Percentiles rank a stretch among this genome's conserved stretches.
phyloP scores from a whole-genome alignment of 129 eudicot genomes.

The Pseudognaphalium luteoalbum region DNA sequence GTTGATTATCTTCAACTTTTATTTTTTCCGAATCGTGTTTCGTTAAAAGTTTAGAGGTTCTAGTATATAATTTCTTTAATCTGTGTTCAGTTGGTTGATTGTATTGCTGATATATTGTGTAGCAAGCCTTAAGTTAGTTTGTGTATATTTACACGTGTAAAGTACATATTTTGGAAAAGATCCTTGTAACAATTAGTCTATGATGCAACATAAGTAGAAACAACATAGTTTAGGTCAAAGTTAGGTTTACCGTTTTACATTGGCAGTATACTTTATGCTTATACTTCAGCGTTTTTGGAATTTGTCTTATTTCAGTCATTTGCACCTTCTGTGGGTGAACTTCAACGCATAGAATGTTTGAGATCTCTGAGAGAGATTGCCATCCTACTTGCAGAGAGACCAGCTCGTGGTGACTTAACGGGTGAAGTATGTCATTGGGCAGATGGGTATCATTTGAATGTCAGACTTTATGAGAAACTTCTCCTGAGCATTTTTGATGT shows the following conservation, averaged over 20 bases:
- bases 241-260: slow-evolving; percentile 17
- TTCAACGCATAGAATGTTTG: slow-evolving; percentile 88
- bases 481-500: slow-evolving; percentile 94
- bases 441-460: slow-evolving; percentile 96
- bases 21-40: not conserved
- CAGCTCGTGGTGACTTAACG: slow-evolving; percentile 98
- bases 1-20: slow-evolving; percentile 1
- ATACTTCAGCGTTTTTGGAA: not conserved
- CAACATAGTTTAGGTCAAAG: not conserved
- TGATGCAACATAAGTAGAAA: not conserved
- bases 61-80: not conserved
- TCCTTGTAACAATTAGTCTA: not conserved
- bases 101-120: not conserved
- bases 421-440: slow-evolving; percentile 99
- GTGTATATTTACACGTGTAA: not conserved
- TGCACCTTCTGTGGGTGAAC: slow-evolving; percentile 86
- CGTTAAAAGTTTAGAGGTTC: slow-evolving; percentile 16
- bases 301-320: slow-evolving; percentile 59
- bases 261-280: slow-evolving; percentile 18
- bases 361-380: slow-evolving; percentile 86
- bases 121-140: not conserved
- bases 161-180: not conserved
- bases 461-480: slow-evolving; percentile 85
- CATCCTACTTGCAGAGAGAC: slow-evolving; percentile 93
- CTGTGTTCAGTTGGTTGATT: not conserved